Evolutionary conservation across 805 yeast genomes (phyloP), one percentile per base, ranked within the genome.

Genomic region (Candida incommunis): DNA sequence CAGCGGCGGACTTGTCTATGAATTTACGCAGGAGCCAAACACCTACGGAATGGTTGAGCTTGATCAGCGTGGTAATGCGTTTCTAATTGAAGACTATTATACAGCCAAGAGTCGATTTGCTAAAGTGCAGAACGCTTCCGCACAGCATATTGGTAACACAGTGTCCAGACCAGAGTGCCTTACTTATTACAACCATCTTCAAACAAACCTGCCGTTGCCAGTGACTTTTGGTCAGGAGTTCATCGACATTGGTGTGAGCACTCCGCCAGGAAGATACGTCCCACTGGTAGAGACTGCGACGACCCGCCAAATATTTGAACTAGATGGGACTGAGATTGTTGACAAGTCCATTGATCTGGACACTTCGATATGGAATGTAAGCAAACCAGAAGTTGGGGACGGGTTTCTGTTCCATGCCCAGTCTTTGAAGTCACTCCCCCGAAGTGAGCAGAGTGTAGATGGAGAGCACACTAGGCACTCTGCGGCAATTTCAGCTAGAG

Each of bases 1-100:
- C 57, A 74, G 85, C 46, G 96, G 96, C 4, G 96, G 94, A 0
- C 64, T 85, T 43, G 85, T 82, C 3, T 85, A 85, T 53, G 94
- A 84, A 59, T 84, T 71, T 59, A 71, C 86, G 3, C 85, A 82
- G 55, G 94, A 81, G 54, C 72, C 78, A 4, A 84, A 85, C 59
- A 76, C 80, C 51, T 84, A 84, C 60, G 95, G 95, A 0, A 63
- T 85, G 29, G 87, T 84, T 1, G 70, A 72, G 42, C 62, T 79
- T 25, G 70, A 65, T 46, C 62, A 61, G 31, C 53, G 59, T 23
- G 70, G 72, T 43, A 69, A 71, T 23, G 62, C 66, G 1, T 47
- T 73, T 18, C 54, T 66, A 4, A 67, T 64, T 35, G 61, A 60
- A 0, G 90, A 82, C 54, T 80, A 68, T 54, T 63, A 59, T 37